Evolutionary conservation across 192 early-diverging fungal genomes (phyloP), one percentile per base, ranked within the genome.

Genomic region (Rhizophagus sp.): DNA sequence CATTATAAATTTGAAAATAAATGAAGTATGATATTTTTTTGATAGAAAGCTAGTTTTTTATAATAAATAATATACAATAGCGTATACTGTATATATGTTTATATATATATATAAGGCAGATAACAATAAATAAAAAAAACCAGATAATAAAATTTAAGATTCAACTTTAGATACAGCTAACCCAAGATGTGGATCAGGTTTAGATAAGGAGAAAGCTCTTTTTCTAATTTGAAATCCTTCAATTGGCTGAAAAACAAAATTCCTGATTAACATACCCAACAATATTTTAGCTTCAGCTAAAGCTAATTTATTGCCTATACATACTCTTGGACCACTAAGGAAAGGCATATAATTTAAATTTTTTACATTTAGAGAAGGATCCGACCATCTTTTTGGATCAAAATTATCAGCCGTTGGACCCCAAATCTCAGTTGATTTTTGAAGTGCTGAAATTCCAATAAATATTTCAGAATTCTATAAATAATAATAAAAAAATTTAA

Each of bases 261-360:
- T 75, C 9, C 74, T 75, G 12, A 75, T 62, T 15, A 75, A 41
- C 15, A 62, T n/a, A 11, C 57, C 13, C 25, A 91, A 47, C 4
- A 90, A 63, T 50, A 89, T 79, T 81, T 91, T 91, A 62, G 87
- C 82, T 82, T 91, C 90, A 22, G 85, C 83, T 72, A 86, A 69
- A 44, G 90, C 90, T 78, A 91, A 86, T 78, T 82, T 84, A 57
- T 84, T 80, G 13, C 89, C 90, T 33, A 91, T 90, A 39, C 90
- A 91, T n/a, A 85, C 83, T 12, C 89, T 68, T n/a, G 82, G 80
- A 22, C 90, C 90, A 3, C 84, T 84, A 61, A 84, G 57, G 69
- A 91, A 91, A 0, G 90, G 89, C 4, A 74, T 6, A 34, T 82
- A 86, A 4, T 74, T 81, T 78, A 70, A 85, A 41, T 67, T 70